Evolutionary conservation across 1,139 yeast genomes (phyloP).

Genomic region (Suhomyces bolitotheri): DNA sequence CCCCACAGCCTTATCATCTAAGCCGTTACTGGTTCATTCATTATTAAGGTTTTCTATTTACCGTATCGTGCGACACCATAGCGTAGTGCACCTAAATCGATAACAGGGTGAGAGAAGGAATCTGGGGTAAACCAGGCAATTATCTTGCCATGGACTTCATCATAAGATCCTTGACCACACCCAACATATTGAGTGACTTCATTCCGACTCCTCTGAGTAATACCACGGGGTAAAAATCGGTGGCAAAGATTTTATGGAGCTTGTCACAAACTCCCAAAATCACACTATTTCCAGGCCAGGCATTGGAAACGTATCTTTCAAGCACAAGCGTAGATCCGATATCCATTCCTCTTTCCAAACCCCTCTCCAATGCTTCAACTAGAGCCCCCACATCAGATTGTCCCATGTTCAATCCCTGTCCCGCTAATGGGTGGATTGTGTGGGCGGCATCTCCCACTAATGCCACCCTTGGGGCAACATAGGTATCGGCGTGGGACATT

Average conservation of each 20-base stretch:
- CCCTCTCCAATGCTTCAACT: conserved; percentile 66
- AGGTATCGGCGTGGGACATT: conserved; percentile 87
- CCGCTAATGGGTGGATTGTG: conserved; percentile 95
- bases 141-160: conserved; percentile 27
- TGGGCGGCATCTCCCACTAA: conserved; percentile 98
- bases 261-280: conserved; percentile 89
- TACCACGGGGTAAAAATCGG: conserved; percentile 73
- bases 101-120: no score
- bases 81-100: no score
- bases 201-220: conserved; percentile 75
- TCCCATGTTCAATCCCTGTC: conserved; percentile 99
- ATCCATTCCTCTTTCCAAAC: conserved; percentile 78
- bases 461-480: conserved; percentile 81
- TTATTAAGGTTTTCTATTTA: no score
- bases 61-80: no score
- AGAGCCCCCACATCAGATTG: conserved; percentile 84
- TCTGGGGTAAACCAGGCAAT: conserved; percentile 14
- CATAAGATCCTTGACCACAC: conserved; percentile 57
- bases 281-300: conserved; percentile 78
- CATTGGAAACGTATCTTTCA: conserved; percentile 80
- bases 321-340: conserved; percentile 81
- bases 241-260: conserved; percentile 81
- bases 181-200: conserved; percentile 61
- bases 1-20: no score
- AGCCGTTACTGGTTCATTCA: no score